Percentiles rank a stretch among this genome's conserved stretches.
These are phyloP conservation scores for Isabelozyma heimii DNA, from an alignment of 805 yeast species.

Conservation along the genomic window DNA sequence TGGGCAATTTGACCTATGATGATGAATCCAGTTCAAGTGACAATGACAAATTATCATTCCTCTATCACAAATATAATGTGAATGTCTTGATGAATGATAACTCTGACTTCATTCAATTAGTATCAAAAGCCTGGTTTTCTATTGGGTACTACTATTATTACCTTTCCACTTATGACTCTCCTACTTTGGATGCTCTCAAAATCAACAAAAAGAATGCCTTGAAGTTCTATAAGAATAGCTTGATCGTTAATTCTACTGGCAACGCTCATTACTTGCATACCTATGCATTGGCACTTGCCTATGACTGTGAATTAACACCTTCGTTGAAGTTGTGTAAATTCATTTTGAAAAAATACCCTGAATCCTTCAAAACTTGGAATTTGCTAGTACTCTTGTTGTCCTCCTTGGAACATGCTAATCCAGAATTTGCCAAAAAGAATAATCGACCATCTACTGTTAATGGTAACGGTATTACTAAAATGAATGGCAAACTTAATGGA, in stretches of 20 bases:
- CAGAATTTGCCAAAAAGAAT: conserved; percentile 8
- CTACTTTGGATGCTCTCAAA: conserved; percentile 16
- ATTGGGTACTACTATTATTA: conserved; percentile 31
- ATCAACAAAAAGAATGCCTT: conserved; percentile 13
- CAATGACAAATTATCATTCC: conserved; percentile 26
- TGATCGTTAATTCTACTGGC: conserved; percentile 37
- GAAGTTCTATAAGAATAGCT: conserved; percentile 29
- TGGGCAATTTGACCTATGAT: conserved; percentile 28
- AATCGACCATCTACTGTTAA: not conserved
- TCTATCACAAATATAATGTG: conserved; percentile 32
- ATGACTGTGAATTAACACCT: conserved; percentile 38
- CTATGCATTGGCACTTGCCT: conserved; percentile 50
- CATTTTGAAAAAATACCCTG: conserved; percentile 50
- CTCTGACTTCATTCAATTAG: conserved; percentile 22
- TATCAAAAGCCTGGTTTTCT: conserved; percentile 37
- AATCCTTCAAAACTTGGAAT: conserved; percentile 64
- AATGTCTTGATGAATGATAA: conserved; percentile 25
- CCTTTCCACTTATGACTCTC: conserved; percentile 22
- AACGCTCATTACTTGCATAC: conserved; percentile 27
- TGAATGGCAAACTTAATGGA: conserved; percentile 1
- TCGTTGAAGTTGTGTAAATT: conserved; percentile 47
- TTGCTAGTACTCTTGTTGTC: conserved; percentile 63
- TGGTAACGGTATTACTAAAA: not conserved
- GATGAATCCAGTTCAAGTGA: conserved; percentile 11
- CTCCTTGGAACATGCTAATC: conserved; percentile 41